Conservation (phyloP, 768 basidiomycete species). For the Rhizopogon rudus region DNA sequence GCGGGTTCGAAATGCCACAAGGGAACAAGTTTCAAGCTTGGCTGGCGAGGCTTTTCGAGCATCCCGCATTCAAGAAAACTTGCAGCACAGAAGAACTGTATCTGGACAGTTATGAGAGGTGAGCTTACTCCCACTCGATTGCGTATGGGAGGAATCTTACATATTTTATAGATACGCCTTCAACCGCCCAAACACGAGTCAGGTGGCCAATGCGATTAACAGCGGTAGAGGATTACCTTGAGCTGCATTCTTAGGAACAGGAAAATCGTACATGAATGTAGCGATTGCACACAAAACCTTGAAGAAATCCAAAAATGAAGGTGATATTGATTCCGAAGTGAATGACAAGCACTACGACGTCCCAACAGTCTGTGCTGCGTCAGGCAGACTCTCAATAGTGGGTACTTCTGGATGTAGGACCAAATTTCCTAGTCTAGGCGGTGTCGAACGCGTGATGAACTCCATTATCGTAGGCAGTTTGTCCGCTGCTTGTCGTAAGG, state of each 20-base stretch:
- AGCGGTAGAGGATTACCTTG: constrained; percentile 58
- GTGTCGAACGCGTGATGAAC: constrained; percentile 66
- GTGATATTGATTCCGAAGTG: not conserved
- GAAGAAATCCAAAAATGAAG: not conserved
- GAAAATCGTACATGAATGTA: not conserved
- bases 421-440: constrained; percentile 70
- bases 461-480: constrained; percentile 88
- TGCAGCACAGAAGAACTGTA: constrained; percentile 67
- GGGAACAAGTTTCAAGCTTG: constrained; percentile 48
- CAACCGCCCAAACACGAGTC: constrained; percentile 74
- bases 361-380: constrained; percentile 3
- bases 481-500: constrained; percentile 79
- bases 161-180: constrained; percentile 54
- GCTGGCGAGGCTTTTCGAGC: constrained; percentile 46
- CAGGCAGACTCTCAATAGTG: not conserved
- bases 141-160: not conserved
- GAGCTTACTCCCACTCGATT: constrained; percentile 5
- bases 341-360: constrained; percentile 4
- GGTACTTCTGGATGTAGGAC: constrained; percentile 38
- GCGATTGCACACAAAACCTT: not conserved
- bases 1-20: constrained; percentile 54
- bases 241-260: constrained; percentile 10
- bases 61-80: constrained; percentile 62
- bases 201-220: constrained; percentile 74
- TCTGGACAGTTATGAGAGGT: constrained; percentile 70